Evolutionary conservation across 306 rosid genomes (phyloP).

Genomic region (Malus sylvestris): DNA sequence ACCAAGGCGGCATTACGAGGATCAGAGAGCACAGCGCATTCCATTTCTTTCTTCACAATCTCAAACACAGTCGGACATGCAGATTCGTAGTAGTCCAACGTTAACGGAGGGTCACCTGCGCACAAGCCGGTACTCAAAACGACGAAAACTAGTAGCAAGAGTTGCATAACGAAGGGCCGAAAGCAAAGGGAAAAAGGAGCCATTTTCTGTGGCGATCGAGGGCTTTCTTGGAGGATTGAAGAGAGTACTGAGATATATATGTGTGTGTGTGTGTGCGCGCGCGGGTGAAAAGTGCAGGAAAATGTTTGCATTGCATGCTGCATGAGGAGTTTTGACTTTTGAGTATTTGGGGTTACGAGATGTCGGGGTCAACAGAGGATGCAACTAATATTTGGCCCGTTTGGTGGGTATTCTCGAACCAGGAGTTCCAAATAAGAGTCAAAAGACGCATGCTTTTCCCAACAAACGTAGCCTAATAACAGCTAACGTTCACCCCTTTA

Average conservation of each 20-base stretch:
- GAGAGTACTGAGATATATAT: constrained; percentile 25
- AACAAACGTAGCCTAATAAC: constrained; percentile 44
- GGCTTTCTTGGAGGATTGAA: constrained; percentile 15
- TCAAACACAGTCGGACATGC: constrained; percentile 73
- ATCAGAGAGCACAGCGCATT: constrained; percentile 60
- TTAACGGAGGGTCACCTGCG: constrained; percentile 53
- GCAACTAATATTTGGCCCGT: constrained; percentile 64
- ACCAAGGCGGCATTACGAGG: constrained; percentile 63
- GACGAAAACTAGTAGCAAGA: constrained; percentile 25
- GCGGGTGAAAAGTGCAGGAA: constrained; percentile 11
- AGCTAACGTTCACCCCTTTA: constrained; percentile 17
- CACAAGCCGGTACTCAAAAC: constrained; percentile 20
- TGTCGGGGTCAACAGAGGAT: constrained; percentile 66
- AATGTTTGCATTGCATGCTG: constrained; percentile 14
- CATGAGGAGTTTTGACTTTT: constrained; percentile 7
- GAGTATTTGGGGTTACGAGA: constrained; percentile 20
- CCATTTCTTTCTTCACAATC: constrained; percentile 58
- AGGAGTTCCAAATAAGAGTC: constrained; percentile 7
- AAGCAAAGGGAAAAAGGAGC: constrained; percentile 19
- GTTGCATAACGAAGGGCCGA: constrained; percentile 14
- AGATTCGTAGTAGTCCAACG: constrained; percentile 63
- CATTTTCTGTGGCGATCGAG: constrained; percentile 25
- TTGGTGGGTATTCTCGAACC: constrained; percentile 56
- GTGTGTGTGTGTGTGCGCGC: constrained; percentile 31
- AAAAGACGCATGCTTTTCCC: neutral